These are phyloP conservation scores for Fusarium denticulatum DNA, from an alignment of 2,329 filamentous ascomycete species.

Conservation along the genomic window DNA sequence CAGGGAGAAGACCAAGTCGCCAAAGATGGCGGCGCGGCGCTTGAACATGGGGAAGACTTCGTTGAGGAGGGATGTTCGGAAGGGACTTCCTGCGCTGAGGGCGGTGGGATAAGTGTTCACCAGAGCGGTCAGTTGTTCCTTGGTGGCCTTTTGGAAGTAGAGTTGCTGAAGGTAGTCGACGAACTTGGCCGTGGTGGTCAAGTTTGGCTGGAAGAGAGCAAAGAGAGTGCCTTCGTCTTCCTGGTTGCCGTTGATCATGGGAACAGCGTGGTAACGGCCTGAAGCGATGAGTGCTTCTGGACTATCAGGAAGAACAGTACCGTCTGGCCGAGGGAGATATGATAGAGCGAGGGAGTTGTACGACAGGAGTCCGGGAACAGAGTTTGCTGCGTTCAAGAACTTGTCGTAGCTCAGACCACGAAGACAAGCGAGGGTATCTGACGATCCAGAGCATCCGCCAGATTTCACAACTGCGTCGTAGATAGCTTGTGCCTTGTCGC, in stretches of 20 bases:
- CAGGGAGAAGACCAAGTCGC: constrained; percentile 80
- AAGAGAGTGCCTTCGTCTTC: constrained; percentile 86
- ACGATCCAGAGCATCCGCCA: constrained; percentile 68
- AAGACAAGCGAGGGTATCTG: constrained; percentile 73
- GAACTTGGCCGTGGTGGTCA: constrained; percentile 69
- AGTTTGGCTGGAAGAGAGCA: constrained; percentile 73
- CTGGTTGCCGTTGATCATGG: constrained; percentile 73
- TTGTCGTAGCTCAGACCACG: constrained; percentile 67
- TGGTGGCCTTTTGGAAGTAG: constrained; percentile 69
- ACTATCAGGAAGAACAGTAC: constrained; percentile 67
- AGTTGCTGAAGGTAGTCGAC: constrained; percentile 68
- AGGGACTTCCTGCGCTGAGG: constrained; percentile 71
- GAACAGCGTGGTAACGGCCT: constrained; percentile 61
- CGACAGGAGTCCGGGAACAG: constrained; percentile 73
- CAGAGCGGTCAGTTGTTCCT: constrained; percentile 61
- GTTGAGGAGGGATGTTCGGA: constrained; percentile 74
- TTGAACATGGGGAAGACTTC: constrained; percentile 82
- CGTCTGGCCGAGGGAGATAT: constrained; percentile 80
- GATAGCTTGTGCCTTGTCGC: constrained; percentile 69
- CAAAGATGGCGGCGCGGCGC: constrained; percentile 77
- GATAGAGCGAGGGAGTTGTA: constrained; percentile 76
- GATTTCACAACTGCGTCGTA: constrained; percentile 70
- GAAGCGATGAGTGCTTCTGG: constrained; percentile 66
- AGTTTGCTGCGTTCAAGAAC: constrained; percentile 74
- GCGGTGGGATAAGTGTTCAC: constrained; percentile 71